Evolutionary conservation across 257 asterid species (phyloP).

Genomic region (Asclepias syriaca): DNA sequence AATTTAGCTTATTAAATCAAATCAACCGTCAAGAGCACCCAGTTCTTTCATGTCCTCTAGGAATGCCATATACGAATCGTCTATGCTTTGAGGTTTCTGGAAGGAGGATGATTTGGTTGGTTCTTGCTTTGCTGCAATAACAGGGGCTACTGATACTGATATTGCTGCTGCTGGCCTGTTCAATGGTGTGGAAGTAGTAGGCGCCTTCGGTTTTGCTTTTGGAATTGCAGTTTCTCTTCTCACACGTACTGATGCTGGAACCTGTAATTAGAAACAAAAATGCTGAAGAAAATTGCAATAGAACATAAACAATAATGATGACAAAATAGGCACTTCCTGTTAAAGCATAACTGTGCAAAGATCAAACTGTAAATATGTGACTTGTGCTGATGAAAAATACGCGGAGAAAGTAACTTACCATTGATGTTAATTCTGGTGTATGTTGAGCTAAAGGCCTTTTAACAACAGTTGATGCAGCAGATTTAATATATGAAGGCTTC

Average conservation of each 20-base stretch:
- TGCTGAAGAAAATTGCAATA: constrained; percentile 1
- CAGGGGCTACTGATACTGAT: constrained; percentile 24
- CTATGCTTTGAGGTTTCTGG: constrained; percentile 66
- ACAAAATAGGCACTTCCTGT: constrained; percentile 1
- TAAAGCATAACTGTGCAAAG: not conserved
- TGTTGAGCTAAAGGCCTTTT: constrained; percentile 99
- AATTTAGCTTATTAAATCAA: not conserved
- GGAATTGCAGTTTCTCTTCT: constrained; percentile 71
- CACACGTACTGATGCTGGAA: constrained; percentile 92
- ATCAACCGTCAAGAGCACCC: constrained; percentile 75
- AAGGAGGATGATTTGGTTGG: constrained; percentile 34
- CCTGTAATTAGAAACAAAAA: constrained; percentile 32
- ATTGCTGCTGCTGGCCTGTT: constrained; percentile 33
- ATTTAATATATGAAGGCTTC: constrained; percentile 87
- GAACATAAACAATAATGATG: not conserved
- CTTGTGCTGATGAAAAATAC: not conserved
- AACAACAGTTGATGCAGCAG: constrained; percentile 97
- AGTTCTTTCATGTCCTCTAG: constrained; percentile 93
- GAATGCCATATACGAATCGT: constrained; percentile 82
- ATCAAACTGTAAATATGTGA: not conserved
- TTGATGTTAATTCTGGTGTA: constrained; percentile 96
- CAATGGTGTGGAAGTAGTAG: constrained; percentile 25
- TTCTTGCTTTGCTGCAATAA: constrained; percentile 39
- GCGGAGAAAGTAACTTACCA: constrained; percentile 54
- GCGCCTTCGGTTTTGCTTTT: constrained; percentile 60